A percentile compares a stretch with the other conserved stretches of the same genome.
phyloP scores from a whole-genome alignment of 306 rosid species.

The Delonix regia region DNA sequence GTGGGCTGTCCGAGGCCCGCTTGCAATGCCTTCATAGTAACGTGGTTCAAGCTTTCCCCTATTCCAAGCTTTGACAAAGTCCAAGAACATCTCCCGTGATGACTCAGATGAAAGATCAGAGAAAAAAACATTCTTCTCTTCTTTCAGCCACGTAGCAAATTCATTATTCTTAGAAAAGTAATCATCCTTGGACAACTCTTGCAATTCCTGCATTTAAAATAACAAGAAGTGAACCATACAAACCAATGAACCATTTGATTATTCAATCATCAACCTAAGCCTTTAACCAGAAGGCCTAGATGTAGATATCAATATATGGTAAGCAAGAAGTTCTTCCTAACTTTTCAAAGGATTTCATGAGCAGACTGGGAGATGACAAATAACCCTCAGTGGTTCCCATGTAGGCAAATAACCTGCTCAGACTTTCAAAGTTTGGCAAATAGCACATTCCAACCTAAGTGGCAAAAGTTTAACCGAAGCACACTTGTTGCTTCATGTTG shows the following conservation, averaged over 20 bases:
- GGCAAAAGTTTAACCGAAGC: not conserved
- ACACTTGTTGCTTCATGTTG: not conserved
- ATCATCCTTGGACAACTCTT: conserved; percentile 74
- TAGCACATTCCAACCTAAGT: not conserved
- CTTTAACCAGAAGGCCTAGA: not conserved
- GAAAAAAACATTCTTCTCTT: conserved; percentile 83
- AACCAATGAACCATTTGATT: conserved; percentile 18
- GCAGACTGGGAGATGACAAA: not conserved
- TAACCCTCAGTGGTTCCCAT: not conserved
- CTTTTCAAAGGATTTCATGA: not conserved
- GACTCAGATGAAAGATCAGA: conserved; percentile 78
- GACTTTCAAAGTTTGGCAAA: not conserved
- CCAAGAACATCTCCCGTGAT: conserved; percentile 66
- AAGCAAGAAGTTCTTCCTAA: conserved; percentile 14
- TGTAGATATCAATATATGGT: not conserved
- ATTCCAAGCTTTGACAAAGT: conserved; percentile 84
- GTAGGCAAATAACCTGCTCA: not conserved
- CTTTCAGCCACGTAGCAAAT: conserved; percentile 92
- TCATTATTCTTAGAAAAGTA: conserved; percentile 90
- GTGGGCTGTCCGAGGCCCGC: conserved; percentile 77
- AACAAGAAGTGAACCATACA: conserved; percentile 4
- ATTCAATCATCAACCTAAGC: conserved; percentile 1
- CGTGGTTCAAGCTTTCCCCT: conserved; percentile 60
- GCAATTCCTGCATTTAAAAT: conserved; percentile 51
- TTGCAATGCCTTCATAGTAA: conserved; percentile 84